These are phyloP conservation scores for Ascocoryne sarcoides DNA, from an alignment of 2,329 filamentous ascomycete genomes.

Conservation along the genomic window DNA sequence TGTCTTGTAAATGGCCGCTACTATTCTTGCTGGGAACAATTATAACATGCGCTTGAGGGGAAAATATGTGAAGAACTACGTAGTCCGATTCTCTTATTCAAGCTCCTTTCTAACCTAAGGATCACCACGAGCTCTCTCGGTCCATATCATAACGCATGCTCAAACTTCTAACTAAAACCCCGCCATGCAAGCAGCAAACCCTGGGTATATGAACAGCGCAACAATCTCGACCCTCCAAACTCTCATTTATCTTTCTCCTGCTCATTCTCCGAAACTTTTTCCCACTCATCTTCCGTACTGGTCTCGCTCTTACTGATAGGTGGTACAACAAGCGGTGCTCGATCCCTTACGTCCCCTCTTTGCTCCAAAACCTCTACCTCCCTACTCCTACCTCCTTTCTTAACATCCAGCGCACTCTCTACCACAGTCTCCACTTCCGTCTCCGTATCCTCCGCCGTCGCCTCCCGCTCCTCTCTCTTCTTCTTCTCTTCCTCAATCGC, in stretches of 20 bases:
- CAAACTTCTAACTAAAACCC: no score
- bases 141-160: no score
- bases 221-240: background rate
- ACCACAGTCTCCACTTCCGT: constrained; percentile 45
- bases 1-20: background rate
- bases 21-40: no score
- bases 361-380: constrained; percentile 21
- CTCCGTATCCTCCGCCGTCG: constrained; percentile 29
- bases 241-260: constrained; percentile 49
- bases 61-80: no score
- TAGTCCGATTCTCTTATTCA: no score
- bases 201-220: constrained; percentile 9
- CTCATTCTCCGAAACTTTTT: constrained; percentile 76
- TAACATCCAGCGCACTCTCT: constrained; percentile 24
- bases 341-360: constrained; percentile 23
- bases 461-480: constrained; percentile 14
- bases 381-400: constrained; percentile 19
- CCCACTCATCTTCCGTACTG: constrained; percentile 97
- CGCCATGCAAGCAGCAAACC: background rate
- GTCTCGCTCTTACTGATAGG: constrained; percentile 38
- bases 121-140: no score
- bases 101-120: no score
- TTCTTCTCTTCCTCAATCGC: constrained; percentile 34
- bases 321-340: constrained; percentile 29
- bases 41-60: no score